Evolutionary conservation across 495 filamentous ascomycete species (phyloP).

Genomic region (Neurospora tetrasperma): DNA sequence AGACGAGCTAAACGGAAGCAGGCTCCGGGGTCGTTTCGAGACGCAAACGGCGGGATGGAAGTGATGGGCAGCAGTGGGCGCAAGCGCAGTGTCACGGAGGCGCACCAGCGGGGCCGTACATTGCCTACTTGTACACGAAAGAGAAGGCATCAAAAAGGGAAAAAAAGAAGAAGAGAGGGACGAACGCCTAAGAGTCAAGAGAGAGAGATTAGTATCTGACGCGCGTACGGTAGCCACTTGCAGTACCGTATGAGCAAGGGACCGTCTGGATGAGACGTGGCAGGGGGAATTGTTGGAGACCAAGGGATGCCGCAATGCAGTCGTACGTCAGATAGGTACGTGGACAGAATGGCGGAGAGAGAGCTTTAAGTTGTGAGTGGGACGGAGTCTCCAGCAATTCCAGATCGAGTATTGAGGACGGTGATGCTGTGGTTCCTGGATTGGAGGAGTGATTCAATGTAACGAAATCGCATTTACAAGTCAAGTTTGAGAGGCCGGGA

Average conservation of each 20-base stretch:
- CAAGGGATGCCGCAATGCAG: neutral
- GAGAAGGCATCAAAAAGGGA: conserved; percentile 12
- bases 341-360: neutral
- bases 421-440: neutral
- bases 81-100: conserved; percentile 20
- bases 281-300: neutral
- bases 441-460: neutral
- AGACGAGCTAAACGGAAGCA: conserved; percentile 12
- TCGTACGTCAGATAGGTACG: neutral
- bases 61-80: conserved; percentile 10
- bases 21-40: conserved; percentile 12
- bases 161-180: neutral
- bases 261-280: neutral
- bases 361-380: neutral
- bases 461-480: neutral
- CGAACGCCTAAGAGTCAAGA: too few species aligned
- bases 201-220: neutral
- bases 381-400: neutral
- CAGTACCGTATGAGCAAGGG: neutral
- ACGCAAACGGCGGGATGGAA: conserved; percentile 4
- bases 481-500: neutral
- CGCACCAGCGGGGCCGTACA: conserved; percentile 19
- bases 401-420: neutral
- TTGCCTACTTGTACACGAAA: conserved; percentile 8
- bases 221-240: neutral